Base-by-base conservation (phyloP, 176 grass and related monocot species). In the Cenchrus fungigraminus region DNA sequence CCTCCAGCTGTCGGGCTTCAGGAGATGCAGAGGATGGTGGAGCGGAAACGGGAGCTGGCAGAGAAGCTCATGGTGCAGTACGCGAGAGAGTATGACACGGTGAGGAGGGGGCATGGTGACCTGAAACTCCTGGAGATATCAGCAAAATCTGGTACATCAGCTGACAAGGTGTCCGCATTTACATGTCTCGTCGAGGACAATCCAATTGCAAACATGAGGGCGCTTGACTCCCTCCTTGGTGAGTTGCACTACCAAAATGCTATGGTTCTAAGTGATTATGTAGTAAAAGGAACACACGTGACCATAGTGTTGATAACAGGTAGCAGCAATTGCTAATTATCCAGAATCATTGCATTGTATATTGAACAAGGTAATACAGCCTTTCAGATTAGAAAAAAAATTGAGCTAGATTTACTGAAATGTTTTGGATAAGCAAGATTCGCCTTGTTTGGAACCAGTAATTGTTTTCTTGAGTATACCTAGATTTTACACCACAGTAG, bases 101-200 rank as follows among this genome's bases (percentile, higher is more conserved):
- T 87, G 62, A 93, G 77, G 74, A 91, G 84, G 64, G 92, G 92
- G 67, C 90, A 20, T 9, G 91, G 93, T 55, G 96, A 92, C 53
- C 86, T 92, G 60, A 98, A 85, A 88, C 91, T 98, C 64, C 83
- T 98, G 63, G 96, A 98, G 46, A 64, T 84, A 73, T 91, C 96
- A 44, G 93, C 96, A 4, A 91, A 92, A 64, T 95, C 96, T 29
- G 96, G 96, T 51, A 95, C 93, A 40, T 95, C 96, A 1, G 40
- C 93, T 44, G 96, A 98, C 87, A 98, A 98, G 84, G 93, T 98
- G 8, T 94, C 93, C 1, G 96, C 96, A 0, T 98, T 98, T 80
- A 95, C 93, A 28, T 98, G 96, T 74, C 85, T 98, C 10, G 77
- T 98, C 8, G 89, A 98, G 67, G 96, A 98, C 77, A 98, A 98